These are phyloP conservation scores for Hyaloscypha variabilis DNA, from an alignment of 495 filamentous ascomycete species.

Conservation along the genomic window DNA sequence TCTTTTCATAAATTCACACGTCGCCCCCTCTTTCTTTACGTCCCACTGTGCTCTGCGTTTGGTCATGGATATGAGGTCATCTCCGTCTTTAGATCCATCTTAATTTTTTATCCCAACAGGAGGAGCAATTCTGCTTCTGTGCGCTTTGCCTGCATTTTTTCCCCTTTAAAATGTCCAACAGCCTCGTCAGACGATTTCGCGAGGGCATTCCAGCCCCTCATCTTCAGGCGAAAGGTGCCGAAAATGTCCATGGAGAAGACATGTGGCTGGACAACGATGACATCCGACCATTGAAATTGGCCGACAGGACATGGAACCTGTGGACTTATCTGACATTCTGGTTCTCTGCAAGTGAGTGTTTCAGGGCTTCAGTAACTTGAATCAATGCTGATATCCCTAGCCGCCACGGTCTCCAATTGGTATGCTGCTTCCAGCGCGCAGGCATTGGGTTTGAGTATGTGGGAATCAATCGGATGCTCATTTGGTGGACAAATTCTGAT, in stretches of 20 bases:
- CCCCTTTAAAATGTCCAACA: conserved; percentile 32
- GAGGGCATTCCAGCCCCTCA: conserved; percentile 20
- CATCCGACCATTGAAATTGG: conserved; percentile 38
- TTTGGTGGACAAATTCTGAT: conserved; percentile 39
- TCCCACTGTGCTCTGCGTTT: too few species aligned
- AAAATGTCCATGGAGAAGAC: conserved; percentile 29
- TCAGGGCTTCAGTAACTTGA: too few species aligned
- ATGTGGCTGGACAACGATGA: conserved; percentile 42
- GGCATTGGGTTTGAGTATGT: conserved; percentile 41
- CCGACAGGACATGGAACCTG: conserved; percentile 41
- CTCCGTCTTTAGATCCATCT: too few species aligned
- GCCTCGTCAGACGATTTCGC: conserved; percentile 15
- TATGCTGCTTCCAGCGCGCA: conserved; percentile 41
- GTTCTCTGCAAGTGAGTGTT: conserved; percentile 38
- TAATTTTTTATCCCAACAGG: too few species aligned
- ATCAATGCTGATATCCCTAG: conserved; percentile 7
- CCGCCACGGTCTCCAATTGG: conserved; percentile 43
- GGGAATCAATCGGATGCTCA: conserved; percentile 39
- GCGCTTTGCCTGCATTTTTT: too few species aligned
- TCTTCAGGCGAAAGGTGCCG: conserved; percentile 24
- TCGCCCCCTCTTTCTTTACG: too few species aligned
- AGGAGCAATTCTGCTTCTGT: too few species aligned
- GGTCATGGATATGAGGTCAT: too few species aligned
- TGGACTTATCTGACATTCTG: conserved; percentile 43
- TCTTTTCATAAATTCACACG: too few species aligned